Conservation (phyloP, 495 filamentous ascomycete species). For the Penicillium psychrofluorescens region DNA sequence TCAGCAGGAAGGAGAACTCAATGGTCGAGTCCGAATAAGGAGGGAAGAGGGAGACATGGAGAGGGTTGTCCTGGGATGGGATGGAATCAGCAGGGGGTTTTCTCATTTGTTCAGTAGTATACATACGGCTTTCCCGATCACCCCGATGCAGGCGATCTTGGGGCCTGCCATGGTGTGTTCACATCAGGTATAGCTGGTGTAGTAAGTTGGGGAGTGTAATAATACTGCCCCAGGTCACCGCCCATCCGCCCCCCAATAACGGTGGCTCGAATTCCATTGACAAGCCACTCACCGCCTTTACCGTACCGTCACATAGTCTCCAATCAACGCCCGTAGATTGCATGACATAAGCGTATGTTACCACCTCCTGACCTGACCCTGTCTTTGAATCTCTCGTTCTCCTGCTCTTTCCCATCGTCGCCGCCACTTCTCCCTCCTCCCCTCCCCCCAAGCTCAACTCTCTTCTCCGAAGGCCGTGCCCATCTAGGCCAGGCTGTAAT, state of each 20-base stretch:
- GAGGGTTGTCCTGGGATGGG: slow-evolving; percentile 74
- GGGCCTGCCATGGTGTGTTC: slow-evolving; percentile 20
- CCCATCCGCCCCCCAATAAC: too few species aligned
- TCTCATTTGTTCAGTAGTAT: background rate
- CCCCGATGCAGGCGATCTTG: slow-evolving; percentile 77
- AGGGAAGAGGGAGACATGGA: slow-evolving; percentile 87
- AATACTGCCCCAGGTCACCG: background rate
- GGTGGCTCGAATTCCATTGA: slow-evolving; percentile 4
- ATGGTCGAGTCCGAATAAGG: slow-evolving; percentile 57
- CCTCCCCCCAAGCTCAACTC: too few species aligned
- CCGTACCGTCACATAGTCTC: background rate
- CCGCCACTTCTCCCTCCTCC: too few species aligned
- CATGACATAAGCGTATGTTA: slow-evolving; percentile 5
- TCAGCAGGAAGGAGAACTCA: slow-evolving; percentile 86
- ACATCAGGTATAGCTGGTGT: background rate
- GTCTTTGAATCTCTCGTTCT: slow-evolving; percentile 4
- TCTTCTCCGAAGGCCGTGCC: too few species aligned
- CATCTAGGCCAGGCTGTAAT: too few species aligned
- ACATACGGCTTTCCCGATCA: slow-evolving; percentile 84
- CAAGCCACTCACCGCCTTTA: slow-evolving; percentile 14
- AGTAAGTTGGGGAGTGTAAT: background rate
- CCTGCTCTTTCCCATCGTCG: slow-evolving; percentile 6
- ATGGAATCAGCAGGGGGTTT: slow-evolving; percentile 3
- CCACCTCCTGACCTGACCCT: slow-evolving; percentile 3
- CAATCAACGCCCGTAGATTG: too few species aligned